phyloP scores from a whole-genome alignment of 1,284 basidiomycete species.

The Moesziomyces aphidis region DNA sequence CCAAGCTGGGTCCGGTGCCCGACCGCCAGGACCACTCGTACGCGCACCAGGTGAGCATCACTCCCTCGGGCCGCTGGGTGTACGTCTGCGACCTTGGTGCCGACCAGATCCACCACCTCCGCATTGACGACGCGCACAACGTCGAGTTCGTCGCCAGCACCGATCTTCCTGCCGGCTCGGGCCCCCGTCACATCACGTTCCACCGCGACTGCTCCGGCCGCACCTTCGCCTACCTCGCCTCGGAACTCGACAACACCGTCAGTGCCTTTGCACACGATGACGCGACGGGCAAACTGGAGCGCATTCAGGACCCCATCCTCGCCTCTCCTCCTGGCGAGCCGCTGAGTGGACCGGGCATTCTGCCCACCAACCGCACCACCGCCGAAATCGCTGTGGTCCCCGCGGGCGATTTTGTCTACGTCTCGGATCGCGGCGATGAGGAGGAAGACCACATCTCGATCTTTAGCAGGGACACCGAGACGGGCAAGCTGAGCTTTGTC shows the following conservation, averaged over 20 bases:
- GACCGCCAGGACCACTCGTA: slow-evolving; percentile 55
- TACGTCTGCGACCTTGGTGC: slow-evolving; percentile 58
- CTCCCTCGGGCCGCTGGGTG: slow-evolving; percentile 44
- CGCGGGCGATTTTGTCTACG: slow-evolving; percentile 49
- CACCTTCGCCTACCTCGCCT: slow-evolving; percentile 47
- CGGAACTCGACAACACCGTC: slow-evolving; percentile 51
- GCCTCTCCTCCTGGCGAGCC: slow-evolving; percentile 46
- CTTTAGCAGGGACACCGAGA: slow-evolving; percentile 21
- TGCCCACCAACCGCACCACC: slow-evolving; percentile 46
- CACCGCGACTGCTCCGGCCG: slow-evolving; percentile 8
- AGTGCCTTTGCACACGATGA: slow-evolving; percentile 33
- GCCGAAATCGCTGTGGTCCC: slow-evolving; percentile 56
- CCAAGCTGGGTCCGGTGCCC: slow-evolving; percentile 45
- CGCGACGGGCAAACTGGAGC: slow-evolving; percentile 15
- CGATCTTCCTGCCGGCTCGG: slow-evolving; percentile 31
- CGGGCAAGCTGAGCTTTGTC: slow-evolving; percentile 29
- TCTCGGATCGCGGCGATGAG: slow-evolving; percentile 46
- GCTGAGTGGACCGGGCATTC: slow-evolving; percentile 31
- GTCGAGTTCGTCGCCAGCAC: slow-evolving; percentile 24
- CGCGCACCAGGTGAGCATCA: slow-evolving; percentile 52
- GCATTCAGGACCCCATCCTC: slow-evolving; percentile 27
- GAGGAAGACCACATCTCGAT: slow-evolving; percentile 54
- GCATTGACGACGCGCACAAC: slow-evolving; percentile 2
- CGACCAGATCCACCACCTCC: slow-evolving; percentile 53
- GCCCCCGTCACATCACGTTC: slow-evolving; percentile 47